These are phyloP conservation scores for Malassezia pachydermatis DNA, from an alignment of 1,284 basidiomycete species.

Conservation along the genomic window DNA sequence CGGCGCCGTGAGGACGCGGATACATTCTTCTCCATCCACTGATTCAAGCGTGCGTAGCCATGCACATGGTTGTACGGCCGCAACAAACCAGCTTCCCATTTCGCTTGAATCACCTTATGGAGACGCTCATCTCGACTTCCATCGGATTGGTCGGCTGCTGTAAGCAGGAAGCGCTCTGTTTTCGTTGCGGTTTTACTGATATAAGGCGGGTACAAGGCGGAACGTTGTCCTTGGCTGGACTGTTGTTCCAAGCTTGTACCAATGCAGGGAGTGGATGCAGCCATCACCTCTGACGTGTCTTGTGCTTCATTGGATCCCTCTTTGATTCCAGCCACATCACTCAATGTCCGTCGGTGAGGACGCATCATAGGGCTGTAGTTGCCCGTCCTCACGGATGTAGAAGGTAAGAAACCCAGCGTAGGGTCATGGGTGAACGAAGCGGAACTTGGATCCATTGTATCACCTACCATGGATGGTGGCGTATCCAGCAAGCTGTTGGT, in stretches of 20 bases:
- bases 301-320: not conserved
- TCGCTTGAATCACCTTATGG: slow-evolving; percentile 83
- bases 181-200: slow-evolving; percentile 30
- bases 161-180: slow-evolving; percentile 73
- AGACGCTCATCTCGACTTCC: slow-evolving; percentile 82
- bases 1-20: slow-evolving; percentile 61
- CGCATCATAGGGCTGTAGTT: not conserved
- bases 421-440: not conserved
- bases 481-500: not conserved
- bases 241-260: not conserved
- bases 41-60: slow-evolving; percentile 41
- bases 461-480: slow-evolving; percentile 2
- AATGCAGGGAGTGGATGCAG: slow-evolving; percentile 4
- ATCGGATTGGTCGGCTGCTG: slow-evolving; percentile 85
- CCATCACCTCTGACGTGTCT: not conserved
- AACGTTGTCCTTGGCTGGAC: not conserved
- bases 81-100: slow-evolving; percentile 87
- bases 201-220: slow-evolving; percentile 16
- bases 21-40: slow-evolving; percentile 79
- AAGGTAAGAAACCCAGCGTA: not conserved
- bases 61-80: slow-evolving; percentile 89
- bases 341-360: no score
- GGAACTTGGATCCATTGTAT: not conserved
- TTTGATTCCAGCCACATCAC: no score
- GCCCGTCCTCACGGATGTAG: not conserved